phyloP scores from a whole-genome alignment of 331 rosid genomes.

The Quercus tomentella region DNA sequence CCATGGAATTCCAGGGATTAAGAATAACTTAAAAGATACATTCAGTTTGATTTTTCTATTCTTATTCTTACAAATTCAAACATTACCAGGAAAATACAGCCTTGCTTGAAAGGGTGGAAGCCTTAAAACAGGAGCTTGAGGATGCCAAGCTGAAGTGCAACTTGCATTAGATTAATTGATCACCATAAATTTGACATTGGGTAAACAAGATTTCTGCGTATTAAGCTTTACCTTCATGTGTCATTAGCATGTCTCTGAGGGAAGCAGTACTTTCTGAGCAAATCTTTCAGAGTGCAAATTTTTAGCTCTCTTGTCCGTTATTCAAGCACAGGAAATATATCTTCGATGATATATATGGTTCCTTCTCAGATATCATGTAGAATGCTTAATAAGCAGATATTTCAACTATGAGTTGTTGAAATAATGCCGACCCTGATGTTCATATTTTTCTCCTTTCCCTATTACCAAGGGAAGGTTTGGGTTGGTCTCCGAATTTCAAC shows the following conservation, averaged over 20 bases:
- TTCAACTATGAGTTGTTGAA: background rate
- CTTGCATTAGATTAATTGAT: constrained; percentile 20
- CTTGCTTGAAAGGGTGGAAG: constrained; percentile 56
- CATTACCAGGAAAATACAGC: constrained; percentile 58
- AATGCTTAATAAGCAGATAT: background rate
- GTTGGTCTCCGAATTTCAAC: background rate
- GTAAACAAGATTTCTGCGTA: background rate
- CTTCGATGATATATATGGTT: background rate
- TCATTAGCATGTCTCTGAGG: background rate
- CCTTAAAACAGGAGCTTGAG: constrained; percentile 61
- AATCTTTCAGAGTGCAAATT: background rate
- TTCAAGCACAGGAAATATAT: background rate
- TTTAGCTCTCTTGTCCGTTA: background rate
- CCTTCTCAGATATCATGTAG: background rate
- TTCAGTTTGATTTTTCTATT: background rate
- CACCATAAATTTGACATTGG: background rate
- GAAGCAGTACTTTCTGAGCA: background rate
- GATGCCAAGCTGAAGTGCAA: constrained; percentile 60
- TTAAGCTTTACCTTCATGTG: background rate
- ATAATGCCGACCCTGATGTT: background rate
- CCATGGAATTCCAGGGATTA: background rate
- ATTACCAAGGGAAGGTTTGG: background rate
- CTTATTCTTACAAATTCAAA: constrained; percentile 16
- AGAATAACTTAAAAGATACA: background rate
- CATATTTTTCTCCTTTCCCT: background rate